These are phyloP conservation scores for Colletotrichum sp. DNA, from an alignment of 2,329 filamentous ascomycete genomes.

Conservation along the genomic window DNA sequence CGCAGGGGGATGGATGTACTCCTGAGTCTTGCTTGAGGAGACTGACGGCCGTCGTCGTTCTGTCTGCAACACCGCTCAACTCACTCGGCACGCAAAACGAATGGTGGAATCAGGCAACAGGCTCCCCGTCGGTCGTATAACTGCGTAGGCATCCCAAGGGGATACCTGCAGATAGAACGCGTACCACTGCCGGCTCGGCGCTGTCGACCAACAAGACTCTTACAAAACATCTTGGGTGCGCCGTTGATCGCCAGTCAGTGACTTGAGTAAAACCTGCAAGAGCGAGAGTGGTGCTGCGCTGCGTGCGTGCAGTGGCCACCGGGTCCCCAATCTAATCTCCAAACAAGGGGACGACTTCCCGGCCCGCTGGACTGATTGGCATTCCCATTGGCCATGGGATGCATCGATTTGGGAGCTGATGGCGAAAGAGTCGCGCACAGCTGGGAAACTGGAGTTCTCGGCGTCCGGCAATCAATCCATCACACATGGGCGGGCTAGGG, in stretches of 20 bases:
- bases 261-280: not conserved
- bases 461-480: conserved; percentile 13
- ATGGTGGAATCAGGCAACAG: not conserved
- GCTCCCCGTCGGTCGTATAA: not conserved
- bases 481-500: not conserved
- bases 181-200: not conserved
- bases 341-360: not conserved
- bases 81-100: not conserved
- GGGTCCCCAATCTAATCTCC: not conserved
- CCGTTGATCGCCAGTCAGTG: not conserved
- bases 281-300: not conserved
- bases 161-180: not conserved
- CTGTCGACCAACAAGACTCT: not conserved
- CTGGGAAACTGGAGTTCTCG: not conserved
- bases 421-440: not conserved
- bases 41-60: not conserved
- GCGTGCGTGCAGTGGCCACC: not conserved
- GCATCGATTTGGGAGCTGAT: not conserved
- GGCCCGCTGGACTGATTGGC: not conserved
- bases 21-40: not conserved
- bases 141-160: not conserved
- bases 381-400: not conserved
- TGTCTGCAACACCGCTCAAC: not conserved
- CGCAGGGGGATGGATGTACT: not conserved
- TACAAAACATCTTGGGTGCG: not conserved